Conservation (phyloP, 495 filamentous ascomycete species). For the Podospora australis region DNA sequence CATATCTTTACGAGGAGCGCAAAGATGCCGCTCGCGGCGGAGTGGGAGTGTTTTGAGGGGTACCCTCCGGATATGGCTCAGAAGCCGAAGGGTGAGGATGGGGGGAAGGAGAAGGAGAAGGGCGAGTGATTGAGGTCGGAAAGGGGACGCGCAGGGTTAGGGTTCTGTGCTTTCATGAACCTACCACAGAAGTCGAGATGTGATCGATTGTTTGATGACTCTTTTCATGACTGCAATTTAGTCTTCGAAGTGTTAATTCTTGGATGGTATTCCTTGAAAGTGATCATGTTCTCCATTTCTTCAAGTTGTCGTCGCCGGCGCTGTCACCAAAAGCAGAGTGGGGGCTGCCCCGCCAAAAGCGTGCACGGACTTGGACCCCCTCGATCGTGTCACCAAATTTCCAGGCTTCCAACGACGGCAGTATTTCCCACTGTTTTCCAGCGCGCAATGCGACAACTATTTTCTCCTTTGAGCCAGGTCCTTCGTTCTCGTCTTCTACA, state of each 20-base stretch:
- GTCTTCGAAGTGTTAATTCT: too few species aligned
- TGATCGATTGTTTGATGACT: background rate
- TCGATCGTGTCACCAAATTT: background rate
- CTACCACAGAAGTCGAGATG: background rate
- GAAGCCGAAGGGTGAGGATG: background rate
- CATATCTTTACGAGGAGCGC: constrained; percentile 3
- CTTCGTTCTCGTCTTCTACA: constrained; percentile 13
- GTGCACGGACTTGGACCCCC: background rate
- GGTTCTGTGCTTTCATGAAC: background rate
- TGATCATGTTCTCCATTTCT: too few species aligned
- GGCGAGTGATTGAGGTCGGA: background rate
- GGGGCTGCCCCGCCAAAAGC: too few species aligned
- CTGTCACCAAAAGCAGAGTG: too few species aligned
- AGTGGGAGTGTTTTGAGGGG: constrained; percentile 3
- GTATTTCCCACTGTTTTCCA: background rate
- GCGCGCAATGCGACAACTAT: constrained; percentile 10
- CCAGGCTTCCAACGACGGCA: background rate
- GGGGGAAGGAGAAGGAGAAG: background rate
- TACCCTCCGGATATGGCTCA: background rate
- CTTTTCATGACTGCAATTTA: background rate
- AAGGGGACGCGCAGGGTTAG: background rate
- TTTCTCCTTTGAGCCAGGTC: constrained; percentile 3
- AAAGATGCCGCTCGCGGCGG: background rate
- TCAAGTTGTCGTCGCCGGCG: too few species aligned
- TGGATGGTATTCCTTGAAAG: too few species aligned